Percentiles rank a stretch among this genome's conserved stretches.
These are phyloP conservation scores for Dryas octopetala DNA, from an alignment of 306 rosid genomes.

Conservation along the genomic window DNA sequence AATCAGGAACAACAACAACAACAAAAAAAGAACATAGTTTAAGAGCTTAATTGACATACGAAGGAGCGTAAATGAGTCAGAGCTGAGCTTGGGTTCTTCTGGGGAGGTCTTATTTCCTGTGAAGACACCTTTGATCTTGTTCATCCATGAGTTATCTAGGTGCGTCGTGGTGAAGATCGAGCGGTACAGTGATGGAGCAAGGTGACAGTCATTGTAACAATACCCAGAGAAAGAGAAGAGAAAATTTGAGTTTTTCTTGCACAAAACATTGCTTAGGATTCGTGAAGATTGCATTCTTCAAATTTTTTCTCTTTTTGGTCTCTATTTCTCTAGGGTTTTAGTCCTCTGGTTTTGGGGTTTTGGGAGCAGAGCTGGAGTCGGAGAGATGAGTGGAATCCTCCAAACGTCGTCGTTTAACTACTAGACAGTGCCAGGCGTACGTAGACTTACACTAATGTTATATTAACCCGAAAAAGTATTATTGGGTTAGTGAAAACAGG, in stretches of 20 bases:
- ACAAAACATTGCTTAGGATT: slow-evolving; percentile 28
- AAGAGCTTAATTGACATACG: slow-evolving; percentile 30
- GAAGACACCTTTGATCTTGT: slow-evolving; percentile 71
- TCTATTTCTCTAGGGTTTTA: slow-evolving; percentile 1
- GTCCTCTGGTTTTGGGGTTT: neutral
- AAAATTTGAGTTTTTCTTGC: slow-evolving; percentile 13
- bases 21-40: neutral
- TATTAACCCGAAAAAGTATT: too few species aligned
- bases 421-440: neutral
- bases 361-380: neutral
- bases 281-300: slow-evolving; percentile 42
- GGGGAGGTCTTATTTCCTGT: slow-evolving; percentile 53
- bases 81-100: slow-evolving; percentile 31
- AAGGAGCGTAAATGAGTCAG: slow-evolving; percentile 61
- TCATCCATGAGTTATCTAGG: slow-evolving; percentile 67
- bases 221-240: slow-evolving; percentile 7
- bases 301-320: neutral
- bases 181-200: slow-evolving; percentile 40
- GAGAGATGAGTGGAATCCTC: neutral
- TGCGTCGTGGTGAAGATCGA: slow-evolving; percentile 58
- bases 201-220: slow-evolving; percentile 14
- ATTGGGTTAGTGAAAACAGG: too few species aligned
- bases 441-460: too few species aligned
- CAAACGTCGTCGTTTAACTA: neutral
- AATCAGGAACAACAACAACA: neutral